These are phyloP conservation scores for Lecanicillium sp. DNA, from an alignment of 2,329 filamentous ascomycete species.

Conservation along the genomic window DNA sequence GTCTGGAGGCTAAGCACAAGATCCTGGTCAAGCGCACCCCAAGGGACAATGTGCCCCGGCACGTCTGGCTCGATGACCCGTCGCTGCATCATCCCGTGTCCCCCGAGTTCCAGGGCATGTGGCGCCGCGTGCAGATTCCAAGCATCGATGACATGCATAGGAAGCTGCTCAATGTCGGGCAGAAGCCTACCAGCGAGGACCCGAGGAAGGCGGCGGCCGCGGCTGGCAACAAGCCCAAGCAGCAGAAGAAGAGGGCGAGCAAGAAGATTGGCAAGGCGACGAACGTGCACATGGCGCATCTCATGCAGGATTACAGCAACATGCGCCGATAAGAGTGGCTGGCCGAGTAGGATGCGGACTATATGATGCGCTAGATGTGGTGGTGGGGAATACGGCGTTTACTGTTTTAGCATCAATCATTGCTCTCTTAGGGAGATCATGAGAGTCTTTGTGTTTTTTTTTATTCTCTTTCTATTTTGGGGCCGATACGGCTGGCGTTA, in stretches of 20 bases:
- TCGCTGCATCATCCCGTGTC: conserved; percentile 70
- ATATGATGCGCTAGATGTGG: too few relatives aligned
- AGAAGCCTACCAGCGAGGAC: conserved; percentile 79
- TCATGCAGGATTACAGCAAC: conserved; percentile 65
- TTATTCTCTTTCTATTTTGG: too few relatives aligned
- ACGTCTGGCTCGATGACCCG: conserved; percentile 84
- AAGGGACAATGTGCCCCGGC: conserved; percentile 80
- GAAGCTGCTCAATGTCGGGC: conserved; percentile 67
- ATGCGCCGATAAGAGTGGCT: conserved; percentile 30
- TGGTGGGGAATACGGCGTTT: too few relatives aligned
- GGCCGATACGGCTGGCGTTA: too few relatives aligned
- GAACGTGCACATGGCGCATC: conserved; percentile 77
- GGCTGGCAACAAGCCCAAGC: conserved; percentile 53
- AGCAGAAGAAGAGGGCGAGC: conserved; percentile 60
- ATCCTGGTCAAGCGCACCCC: conserved; percentile 83
- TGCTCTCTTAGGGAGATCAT: too few relatives aligned
- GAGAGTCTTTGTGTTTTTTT: too few relatives aligned
- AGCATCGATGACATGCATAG: conserved; percentile 67
- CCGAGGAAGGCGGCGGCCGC: conserved; percentile 41
- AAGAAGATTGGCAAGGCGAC: conserved; percentile 73
- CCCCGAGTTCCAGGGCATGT: conserved; percentile 74
- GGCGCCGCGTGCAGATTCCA: conserved; percentile 74
- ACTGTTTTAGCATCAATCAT: too few relatives aligned
- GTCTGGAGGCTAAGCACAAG: conserved; percentile 69
- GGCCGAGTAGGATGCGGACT: not conserved